These are phyloP conservation scores for Stachybotrys chlorohalonatus DNA, from an alignment of 2,329 filamentous ascomycete species.

Conservation along the genomic window DNA sequence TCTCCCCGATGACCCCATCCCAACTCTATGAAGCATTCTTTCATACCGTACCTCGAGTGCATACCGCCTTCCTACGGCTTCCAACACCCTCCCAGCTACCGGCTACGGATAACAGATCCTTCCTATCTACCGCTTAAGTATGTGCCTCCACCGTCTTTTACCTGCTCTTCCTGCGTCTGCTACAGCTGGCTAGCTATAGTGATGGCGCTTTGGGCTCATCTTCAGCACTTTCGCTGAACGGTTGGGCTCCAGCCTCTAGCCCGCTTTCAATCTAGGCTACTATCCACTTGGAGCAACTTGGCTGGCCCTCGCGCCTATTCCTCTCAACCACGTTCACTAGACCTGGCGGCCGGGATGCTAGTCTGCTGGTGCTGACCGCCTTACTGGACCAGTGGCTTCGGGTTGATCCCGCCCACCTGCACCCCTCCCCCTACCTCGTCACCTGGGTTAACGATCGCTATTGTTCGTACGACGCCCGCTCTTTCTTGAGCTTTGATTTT, in stretches of 20 bases:
- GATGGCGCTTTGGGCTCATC: slow-evolving; percentile 14
- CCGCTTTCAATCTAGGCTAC: slow-evolving; percentile 9
- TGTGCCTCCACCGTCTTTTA: slow-evolving; percentile 7
- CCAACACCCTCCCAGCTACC: too few relatives aligned
- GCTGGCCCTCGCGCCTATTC: neutral
- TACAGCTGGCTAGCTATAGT: neutral
- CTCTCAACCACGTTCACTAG: neutral
- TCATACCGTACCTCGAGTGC: too few relatives aligned
- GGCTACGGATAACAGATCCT: too few relatives aligned
- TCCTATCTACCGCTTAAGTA: neutral
- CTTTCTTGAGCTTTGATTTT: neutral
- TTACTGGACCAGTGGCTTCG: neutral
- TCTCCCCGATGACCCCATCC: too few relatives aligned
- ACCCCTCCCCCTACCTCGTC: neutral
- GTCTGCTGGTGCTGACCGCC: neutral
- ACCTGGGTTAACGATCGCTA: neutral
- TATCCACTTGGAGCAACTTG: neutral
- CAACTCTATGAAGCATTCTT: too few relatives aligned
- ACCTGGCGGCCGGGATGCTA: neutral
- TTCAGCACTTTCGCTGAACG: slow-evolving; percentile 7
- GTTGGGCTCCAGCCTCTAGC: slow-evolving; percentile 11
- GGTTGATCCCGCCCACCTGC: neutral
- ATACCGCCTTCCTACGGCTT: too few relatives aligned
- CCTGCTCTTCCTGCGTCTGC: slow-evolving; percentile 15
- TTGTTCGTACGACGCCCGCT: neutral